A percentile compares a stretch with the other conserved stretches of the same genome.
phyloP scores from a whole-genome alignment of 441 rosid species.

The Arabidopsis hybrid region DNA sequence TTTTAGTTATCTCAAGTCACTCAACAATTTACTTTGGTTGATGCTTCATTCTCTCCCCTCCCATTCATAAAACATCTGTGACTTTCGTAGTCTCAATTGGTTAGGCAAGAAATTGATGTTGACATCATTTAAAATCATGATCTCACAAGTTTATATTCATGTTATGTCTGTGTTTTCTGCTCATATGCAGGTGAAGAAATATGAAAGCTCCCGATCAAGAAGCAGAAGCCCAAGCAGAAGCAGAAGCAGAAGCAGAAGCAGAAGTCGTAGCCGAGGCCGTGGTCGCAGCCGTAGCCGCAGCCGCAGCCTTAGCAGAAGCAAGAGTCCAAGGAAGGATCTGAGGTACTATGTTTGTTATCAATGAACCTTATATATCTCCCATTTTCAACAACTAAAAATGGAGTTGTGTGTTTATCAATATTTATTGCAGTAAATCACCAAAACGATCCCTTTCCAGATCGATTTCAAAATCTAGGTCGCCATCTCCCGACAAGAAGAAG shows the following conservation, averaged over 20 bases:
- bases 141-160: background rate
- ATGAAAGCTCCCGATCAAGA: conserved; percentile 75
- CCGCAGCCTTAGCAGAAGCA: conserved; percentile 60
- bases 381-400: background rate
- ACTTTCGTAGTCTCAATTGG: background rate
- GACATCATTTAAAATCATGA: conserved; percentile 8
- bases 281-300: conserved; percentile 54
- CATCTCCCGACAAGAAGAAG: conserved; percentile 66
- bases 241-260: conserved; percentile 50
- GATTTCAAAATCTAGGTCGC: conserved; percentile 71
- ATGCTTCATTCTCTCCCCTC: background rate
- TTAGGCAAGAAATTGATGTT: background rate
- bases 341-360: conserved; percentile 48
- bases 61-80: background rate
- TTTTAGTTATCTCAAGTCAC: background rate
- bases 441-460: conserved; percentile 68
- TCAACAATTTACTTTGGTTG: background rate
- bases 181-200: conserved; percentile 67
- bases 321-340: conserved; percentile 61
- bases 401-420: conserved; percentile 2
- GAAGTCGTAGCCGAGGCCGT: conserved; percentile 36
- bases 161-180: conserved; percentile 12
- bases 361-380: background rate
- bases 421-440: conserved; percentile 61
- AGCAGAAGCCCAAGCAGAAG: conserved; percentile 59